A percentile compares a stretch with the other conserved stretches of the same genome.
Evolutionary conservation across 2,329 filamentous ascomycete species (phyloP).

Genomic region (Colletotrichum lini): DNA sequence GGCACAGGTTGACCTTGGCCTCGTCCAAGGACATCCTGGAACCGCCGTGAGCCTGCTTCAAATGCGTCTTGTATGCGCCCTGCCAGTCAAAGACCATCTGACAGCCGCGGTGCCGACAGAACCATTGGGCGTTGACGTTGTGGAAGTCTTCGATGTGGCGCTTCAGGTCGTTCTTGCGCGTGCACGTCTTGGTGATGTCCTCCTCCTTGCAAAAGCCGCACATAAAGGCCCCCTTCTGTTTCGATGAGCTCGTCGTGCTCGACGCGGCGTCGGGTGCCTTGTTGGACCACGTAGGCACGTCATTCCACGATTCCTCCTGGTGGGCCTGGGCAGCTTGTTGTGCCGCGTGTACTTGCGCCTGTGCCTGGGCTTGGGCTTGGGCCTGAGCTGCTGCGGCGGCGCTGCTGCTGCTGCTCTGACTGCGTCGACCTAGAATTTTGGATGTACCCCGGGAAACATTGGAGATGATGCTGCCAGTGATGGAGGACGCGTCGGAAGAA

Average conservation of each 20-base stretch:
- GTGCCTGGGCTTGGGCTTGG: constrained; percentile 7
- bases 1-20: constrained; percentile 59
- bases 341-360: neutral
- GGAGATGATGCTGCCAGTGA: constrained; percentile 57
- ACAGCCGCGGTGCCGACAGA: constrained; percentile 60
- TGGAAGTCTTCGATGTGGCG: constrained; percentile 65
- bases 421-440: constrained; percentile 51
- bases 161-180: constrained; percentile 64
- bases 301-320: constrained; percentile 39
- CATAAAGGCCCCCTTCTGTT: constrained; percentile 57
- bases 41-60: constrained; percentile 61
- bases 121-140: constrained; percentile 62
- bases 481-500: constrained; percentile 58
- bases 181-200: constrained; percentile 59
- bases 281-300: constrained; percentile 17
- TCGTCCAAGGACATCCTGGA: constrained; percentile 59
- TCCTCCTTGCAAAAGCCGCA: constrained; percentile 60
- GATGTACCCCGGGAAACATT: constrained; percentile 56
- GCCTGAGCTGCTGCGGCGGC: constrained; percentile 37
- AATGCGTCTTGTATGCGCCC: constrained; percentile 62
- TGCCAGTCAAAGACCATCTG: constrained; percentile 63
- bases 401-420: constrained; percentile 32
- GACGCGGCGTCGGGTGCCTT: constrained; percentile 45
- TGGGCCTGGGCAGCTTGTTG: constrained; percentile 31
- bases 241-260: constrained; percentile 47